Conservation (phyloP, 805 yeast genomes). For the Candida argentea region DNA sequence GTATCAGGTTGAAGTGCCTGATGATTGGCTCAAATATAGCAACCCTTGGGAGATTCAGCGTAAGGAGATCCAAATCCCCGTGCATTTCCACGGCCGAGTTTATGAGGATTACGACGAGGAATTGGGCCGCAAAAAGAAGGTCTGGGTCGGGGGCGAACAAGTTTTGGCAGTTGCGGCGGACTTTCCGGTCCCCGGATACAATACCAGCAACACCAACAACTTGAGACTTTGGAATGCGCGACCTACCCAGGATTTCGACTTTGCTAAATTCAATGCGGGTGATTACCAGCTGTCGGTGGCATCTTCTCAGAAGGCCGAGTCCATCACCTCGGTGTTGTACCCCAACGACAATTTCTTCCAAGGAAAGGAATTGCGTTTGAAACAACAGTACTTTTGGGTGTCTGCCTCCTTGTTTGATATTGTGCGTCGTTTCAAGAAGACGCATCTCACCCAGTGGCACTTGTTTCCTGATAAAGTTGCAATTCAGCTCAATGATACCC, state of each 20-base stretch:
- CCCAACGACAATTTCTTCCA: conserved; percentile 89
- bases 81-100: conserved; percentile 81
- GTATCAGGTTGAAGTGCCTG: conserved; percentile 90
- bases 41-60: conserved; percentile 94
- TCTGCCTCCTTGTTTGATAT: conserved; percentile 89
- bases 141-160: conserved; percentile 85
- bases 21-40: conserved; percentile 81
- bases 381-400: conserved; percentile 96
- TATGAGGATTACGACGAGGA: conserved; percentile 43
- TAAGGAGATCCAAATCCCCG: conserved; percentile 77
- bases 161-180: conserved; percentile 86
- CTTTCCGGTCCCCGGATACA: conserved; percentile 87
- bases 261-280: conserved; percentile 82
- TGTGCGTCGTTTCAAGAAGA: conserved; percentile 78
- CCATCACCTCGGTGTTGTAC: conserved; percentile 84
- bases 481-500: conserved; percentile 90
- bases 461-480: conserved; percentile 82
- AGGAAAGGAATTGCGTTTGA: conserved; percentile 86
- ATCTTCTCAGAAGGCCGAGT: conserved; percentile 82
- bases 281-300: conserved; percentile 79
- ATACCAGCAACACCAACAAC: conserved; percentile 75
- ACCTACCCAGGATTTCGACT: conserved; percentile 88
- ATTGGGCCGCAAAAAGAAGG: conserved; percentile 47
- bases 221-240: conserved; percentile 83
- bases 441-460: conserved; percentile 59